Percentiles rank a stretch among this genome's conserved stretches.
phyloP scores from a whole-genome alignment of 2,329 filamentous ascomycete genomes.

The Mariannaea elegans region DNA sequence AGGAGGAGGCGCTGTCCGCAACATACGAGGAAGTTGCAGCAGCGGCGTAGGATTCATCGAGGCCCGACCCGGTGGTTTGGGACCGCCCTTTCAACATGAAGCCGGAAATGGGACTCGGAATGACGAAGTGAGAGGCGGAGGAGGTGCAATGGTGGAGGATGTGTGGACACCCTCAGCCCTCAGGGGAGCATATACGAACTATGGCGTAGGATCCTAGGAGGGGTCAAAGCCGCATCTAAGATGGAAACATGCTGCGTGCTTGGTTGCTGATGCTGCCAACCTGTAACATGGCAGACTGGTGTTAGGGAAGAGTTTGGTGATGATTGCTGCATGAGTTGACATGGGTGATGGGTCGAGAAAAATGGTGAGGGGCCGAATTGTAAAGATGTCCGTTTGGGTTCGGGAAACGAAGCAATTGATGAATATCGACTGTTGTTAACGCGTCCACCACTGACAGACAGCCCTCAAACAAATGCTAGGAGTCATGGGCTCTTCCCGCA shows the following conservation, averaged over 20 bases:
- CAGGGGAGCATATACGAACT: conserved; percentile 36
- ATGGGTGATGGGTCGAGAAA: conserved; percentile 15
- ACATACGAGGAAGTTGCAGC: conserved; percentile 32
- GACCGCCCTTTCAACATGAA: conserved; percentile 42
- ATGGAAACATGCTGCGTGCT: not conserved
- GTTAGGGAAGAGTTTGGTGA: too few species aligned
- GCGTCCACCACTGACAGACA: too few species aligned
- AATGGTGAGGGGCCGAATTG: not conserved
- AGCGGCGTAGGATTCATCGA: conserved; percentile 24
- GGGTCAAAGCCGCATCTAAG: conserved; percentile 35
- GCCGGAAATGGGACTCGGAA: conserved; percentile 27
- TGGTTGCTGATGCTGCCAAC: conserved; percentile 1
- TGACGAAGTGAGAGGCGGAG: conserved; percentile 14
- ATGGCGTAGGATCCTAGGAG: conserved; percentile 32
- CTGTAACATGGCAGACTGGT: conserved; percentile 1
- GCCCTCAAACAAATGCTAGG: too few species aligned
- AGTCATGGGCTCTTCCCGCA: too few species aligned
- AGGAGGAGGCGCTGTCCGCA: conserved; percentile 26
- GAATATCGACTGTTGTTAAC: too few species aligned
- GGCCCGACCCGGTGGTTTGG: conserved; percentile 42
- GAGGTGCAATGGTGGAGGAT: conserved; percentile 17
- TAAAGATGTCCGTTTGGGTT: not conserved
- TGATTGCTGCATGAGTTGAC: conserved; percentile 16
- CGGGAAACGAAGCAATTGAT: too few species aligned
- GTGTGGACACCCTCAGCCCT: conserved; percentile 19